Percentiles rank a stretch among this genome's conserved stretches.
These are phyloP conservation scores for Rhizophora apiculata DNA, from an alignment of 345 rosid genomes.

Conservation along the genomic window DNA sequence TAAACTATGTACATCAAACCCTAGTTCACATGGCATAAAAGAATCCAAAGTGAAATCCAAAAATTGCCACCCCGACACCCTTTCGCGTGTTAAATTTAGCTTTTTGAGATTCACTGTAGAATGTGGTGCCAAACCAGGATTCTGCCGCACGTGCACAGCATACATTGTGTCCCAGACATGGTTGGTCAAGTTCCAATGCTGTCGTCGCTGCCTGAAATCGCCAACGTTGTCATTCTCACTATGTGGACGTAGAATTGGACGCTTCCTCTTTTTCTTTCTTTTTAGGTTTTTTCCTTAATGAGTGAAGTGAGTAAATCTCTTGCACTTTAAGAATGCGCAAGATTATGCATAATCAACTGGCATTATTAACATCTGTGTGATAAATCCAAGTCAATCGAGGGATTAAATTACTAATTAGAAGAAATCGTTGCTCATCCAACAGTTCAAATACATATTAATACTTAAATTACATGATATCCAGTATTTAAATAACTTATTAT, in stretches of 20 bases:
- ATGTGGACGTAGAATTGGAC: too few species aligned
- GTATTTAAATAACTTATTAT: too few species aligned
- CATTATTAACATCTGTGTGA: too few species aligned
- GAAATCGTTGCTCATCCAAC: too few species aligned
- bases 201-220: too few species aligned
- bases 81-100: conserved; percentile 20
- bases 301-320: not conserved
- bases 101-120: too few species aligned
- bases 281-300: not conserved
- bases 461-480: too few species aligned
- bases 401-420: too few species aligned
- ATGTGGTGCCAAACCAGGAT: not conserved
- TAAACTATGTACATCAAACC: not conserved
- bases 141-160: conserved; percentile 16
- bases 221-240: too few species aligned
- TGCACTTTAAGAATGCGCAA: not conserved
- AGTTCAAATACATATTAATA: too few species aligned
- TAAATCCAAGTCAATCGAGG: too few species aligned
- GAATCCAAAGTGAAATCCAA: conserved; percentile 21
- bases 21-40: conserved; percentile 18
- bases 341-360: not conserved
- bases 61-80: conserved; percentile 12
- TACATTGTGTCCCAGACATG: conserved; percentile 19
- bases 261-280: not conserved
- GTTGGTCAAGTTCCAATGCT: too few species aligned